These are phyloP conservation scores for Ichthyophthirius multifiliis DNA, from an alignment of 169 alveolate species.

Conservation along the genomic window DNA sequence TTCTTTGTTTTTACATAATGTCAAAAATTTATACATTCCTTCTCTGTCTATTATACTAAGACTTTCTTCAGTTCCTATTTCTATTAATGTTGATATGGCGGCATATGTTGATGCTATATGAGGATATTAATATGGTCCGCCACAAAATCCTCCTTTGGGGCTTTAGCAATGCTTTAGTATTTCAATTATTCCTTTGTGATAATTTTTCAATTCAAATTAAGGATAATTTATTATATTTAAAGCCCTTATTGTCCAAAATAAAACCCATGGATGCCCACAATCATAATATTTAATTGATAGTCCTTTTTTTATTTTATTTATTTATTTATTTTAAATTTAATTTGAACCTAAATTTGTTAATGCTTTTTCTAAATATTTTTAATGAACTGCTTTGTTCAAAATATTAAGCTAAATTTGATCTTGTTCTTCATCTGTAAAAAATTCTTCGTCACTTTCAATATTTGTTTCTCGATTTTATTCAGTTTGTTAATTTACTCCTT, in stretches of 20 bases:
- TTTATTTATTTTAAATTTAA: no score
- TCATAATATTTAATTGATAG: slow-evolving; percentile 5
- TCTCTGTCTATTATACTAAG: slow-evolving; percentile 80
- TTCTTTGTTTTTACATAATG: slow-evolving; percentile 77
- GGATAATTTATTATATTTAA: slow-evolving; percentile 36
- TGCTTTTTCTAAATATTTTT: neutral
- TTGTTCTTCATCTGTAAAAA: neutral
- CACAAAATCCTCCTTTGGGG: slow-evolving; percentile 90
- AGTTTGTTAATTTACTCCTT: neutral
- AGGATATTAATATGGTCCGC: slow-evolving; percentile 87
- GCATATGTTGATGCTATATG: slow-evolving; percentile 94
- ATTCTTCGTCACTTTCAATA: neutral
- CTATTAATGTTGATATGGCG: slow-evolving; percentile 73
- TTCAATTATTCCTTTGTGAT: slow-evolving; percentile 1
- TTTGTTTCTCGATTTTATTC: neutral
- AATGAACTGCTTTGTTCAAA: neutral
- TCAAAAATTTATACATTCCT: slow-evolving; percentile 85
- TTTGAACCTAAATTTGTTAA: neutral
- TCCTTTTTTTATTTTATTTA: neutral
- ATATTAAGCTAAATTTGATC: neutral
- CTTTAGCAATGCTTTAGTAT: slow-evolving; percentile 47
- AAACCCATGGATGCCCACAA: slow-evolving; percentile 70
- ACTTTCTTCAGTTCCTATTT: slow-evolving; percentile 74
- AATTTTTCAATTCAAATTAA: neutral
- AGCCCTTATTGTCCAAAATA: slow-evolving; percentile 57